These are phyloP conservation scores for Entomortierella parvispora DNA, from an alignment of 192 early-diverging fungal genomes.

Conservation along the genomic window DNA sequence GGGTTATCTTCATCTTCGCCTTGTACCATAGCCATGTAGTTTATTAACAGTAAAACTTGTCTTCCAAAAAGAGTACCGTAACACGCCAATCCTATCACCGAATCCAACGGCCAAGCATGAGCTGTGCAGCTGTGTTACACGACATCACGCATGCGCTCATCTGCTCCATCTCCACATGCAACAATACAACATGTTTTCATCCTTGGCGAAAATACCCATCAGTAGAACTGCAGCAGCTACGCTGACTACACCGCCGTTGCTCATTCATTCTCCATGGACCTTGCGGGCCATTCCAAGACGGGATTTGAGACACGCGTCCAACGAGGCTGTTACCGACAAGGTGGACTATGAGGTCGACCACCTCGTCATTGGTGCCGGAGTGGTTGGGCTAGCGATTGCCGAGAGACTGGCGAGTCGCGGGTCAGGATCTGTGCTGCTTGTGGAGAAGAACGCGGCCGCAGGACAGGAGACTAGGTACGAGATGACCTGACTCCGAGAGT, in stretches of 20 bases:
- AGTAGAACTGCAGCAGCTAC: no score
- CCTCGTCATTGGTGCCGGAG: constrained; percentile 82
- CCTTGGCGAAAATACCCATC: no score
- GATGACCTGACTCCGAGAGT: background rate
- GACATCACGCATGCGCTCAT: no score
- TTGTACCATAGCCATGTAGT: constrained; percentile 1
- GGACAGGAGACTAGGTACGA: constrained; percentile 77
- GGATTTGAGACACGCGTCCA: background rate
- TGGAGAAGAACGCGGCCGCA: constrained; percentile 72
- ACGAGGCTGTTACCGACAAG: background rate
- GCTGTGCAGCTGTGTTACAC: background rate
- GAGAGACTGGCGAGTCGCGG: constrained; percentile 64
- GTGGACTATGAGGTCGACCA: constrained; percentile 69
- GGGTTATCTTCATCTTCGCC: background rate
- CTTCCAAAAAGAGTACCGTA: background rate
- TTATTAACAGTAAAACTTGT: no score
- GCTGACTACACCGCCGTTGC: no score
- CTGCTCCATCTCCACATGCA: no score
- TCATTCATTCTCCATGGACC: no score
- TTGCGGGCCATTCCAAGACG: no score
- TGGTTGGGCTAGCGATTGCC: constrained; percentile 82
- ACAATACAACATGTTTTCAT: no score
- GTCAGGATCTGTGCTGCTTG: constrained; percentile 62
- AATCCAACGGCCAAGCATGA: constrained; percentile 30
- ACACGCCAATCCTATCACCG: no score